phyloP scores from a whole-genome alignment of 2,329 filamentous ascomycete species.

The Botrytis tulipae region DNA sequence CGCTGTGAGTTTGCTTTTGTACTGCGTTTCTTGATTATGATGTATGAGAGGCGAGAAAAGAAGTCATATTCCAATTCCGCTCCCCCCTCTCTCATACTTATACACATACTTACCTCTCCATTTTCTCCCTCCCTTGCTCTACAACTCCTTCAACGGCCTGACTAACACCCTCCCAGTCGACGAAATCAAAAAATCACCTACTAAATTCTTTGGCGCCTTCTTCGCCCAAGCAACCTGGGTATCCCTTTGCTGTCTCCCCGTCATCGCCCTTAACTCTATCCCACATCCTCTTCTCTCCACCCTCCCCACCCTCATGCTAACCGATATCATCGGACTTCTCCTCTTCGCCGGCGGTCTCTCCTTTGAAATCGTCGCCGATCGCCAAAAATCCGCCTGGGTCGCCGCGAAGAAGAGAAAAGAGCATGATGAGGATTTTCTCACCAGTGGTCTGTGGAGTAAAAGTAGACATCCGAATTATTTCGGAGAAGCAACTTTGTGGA shows the following conservation, averaged over 20 bases:
- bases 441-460: constrained; percentile 59
- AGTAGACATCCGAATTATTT: constrained; percentile 69
- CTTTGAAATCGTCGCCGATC: constrained; percentile 61
- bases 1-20: constrained; percentile 2
- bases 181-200: constrained; percentile 49
- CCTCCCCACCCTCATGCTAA: constrained; percentile 48
- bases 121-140: background rate
- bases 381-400: constrained; percentile 62
- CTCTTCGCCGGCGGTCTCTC: constrained; percentile 58
- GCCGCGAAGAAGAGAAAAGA: constrained; percentile 61
- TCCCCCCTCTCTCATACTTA: background rate
- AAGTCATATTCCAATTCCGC: too few relatives aligned
- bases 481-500: constrained; percentile 69
- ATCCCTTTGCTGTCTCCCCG: constrained; percentile 62
- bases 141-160: background rate
- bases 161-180: constrained; percentile 41
- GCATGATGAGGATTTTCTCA: constrained; percentile 66
- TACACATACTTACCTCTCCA: background rate
- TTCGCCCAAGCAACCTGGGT: constrained; percentile 67
- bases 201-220: constrained; percentile 55
- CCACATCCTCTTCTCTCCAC: constrained; percentile 52
- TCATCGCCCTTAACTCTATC: constrained; percentile 62
- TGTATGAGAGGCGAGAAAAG: background rate
- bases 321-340: constrained; percentile 56
- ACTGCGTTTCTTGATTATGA: background rate